Percentiles rank a stretch among this genome's conserved stretches.
phyloP scores from a whole-genome alignment of 768 basidiomycete species.

The Mycena alexandri region DNA sequence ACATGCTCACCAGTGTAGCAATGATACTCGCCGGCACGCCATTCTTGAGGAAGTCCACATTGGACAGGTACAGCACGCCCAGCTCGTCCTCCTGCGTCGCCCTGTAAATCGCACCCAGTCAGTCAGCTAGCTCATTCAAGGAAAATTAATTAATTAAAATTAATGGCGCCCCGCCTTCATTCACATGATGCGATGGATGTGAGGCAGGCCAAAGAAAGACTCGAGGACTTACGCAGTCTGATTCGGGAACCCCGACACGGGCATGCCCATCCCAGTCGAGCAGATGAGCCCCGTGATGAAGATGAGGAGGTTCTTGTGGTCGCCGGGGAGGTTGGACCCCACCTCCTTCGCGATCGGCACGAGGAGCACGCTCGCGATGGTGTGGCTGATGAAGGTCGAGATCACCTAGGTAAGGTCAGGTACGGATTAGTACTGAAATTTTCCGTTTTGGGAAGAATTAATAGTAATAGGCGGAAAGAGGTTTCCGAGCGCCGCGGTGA shows the following conservation, averaged over 20 bases:
- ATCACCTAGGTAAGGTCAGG: slow-evolving; percentile 63
- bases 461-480: too few relatives aligned
- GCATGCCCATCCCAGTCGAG: slow-evolving; percentile 97
- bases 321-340: slow-evolving; percentile 77
- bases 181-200: neutral
- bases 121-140: too few relatives aligned
- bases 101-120: slow-evolving; percentile 51
- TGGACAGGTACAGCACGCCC: slow-evolving; percentile 87
- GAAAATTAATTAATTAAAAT: too few relatives aligned
- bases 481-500: too few relatives aligned
- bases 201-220: slow-evolving; percentile 18
- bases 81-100: slow-evolving; percentile 96
- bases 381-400: slow-evolving; percentile 97
- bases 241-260: slow-evolving; percentile 99
- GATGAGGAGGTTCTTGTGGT: slow-evolving; percentile 86
- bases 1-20: slow-evolving; percentile 75
- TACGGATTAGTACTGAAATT: too few relatives aligned
- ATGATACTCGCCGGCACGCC: slow-evolving; percentile 95
- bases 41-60: slow-evolving; percentile 92
- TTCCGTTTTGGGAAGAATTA: too few relatives aligned
- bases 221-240: slow-evolving; percentile 94
- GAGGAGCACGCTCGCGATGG: slow-evolving; percentile 95
- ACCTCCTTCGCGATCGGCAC: slow-evolving; percentile 96
- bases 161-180: slow-evolving; percentile 36
- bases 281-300: slow-evolving; percentile 95